These are phyloP conservation scores for Lanmaoa pseudosensibilis DNA, from an alignment of 768 basidiomycete species.

Conservation along the genomic window DNA sequence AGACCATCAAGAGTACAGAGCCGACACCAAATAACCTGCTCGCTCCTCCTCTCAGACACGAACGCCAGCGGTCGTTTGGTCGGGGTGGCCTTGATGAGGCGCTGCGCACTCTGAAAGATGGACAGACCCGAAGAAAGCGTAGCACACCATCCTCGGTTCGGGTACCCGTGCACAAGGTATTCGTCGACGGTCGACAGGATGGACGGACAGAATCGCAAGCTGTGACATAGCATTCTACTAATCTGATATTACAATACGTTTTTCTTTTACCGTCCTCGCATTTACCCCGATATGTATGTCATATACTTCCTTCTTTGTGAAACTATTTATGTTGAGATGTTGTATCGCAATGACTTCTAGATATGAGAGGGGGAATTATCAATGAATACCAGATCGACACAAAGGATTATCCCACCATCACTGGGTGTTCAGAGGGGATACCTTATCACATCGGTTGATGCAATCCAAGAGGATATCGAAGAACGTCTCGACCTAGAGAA, in stretches of 20 bases:
- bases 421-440: conserved; percentile 57
- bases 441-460: conserved; percentile 54
- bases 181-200: conserved; percentile 27
- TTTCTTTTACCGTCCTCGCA: background rate
- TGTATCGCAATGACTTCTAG: background rate
- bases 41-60: conserved; percentile 43
- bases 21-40: conserved; percentile 30
- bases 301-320: background rate
- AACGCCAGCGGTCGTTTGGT: conserved; percentile 55
- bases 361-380: background rate
- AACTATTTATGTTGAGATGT: background rate
- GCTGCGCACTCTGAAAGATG: conserved; percentile 76
- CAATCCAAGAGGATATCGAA: conserved; percentile 65
- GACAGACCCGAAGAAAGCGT: conserved; percentile 32
- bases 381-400: background rate
- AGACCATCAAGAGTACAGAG: conserved; percentile 45
- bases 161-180: conserved; percentile 23
- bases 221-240: background rate
- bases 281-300: background rate
- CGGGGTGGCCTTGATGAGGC: conserved; percentile 84
- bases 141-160: conserved; percentile 14
- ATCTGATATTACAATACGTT: background rate
- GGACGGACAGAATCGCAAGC: conserved; percentile 4
- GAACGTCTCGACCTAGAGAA: conserved; percentile 56
- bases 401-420: background rate